These are phyloP conservation scores for Multifurca ochricompacta DNA, from an alignment of 768 basidiomycete genomes.

Conservation along the genomic window DNA sequence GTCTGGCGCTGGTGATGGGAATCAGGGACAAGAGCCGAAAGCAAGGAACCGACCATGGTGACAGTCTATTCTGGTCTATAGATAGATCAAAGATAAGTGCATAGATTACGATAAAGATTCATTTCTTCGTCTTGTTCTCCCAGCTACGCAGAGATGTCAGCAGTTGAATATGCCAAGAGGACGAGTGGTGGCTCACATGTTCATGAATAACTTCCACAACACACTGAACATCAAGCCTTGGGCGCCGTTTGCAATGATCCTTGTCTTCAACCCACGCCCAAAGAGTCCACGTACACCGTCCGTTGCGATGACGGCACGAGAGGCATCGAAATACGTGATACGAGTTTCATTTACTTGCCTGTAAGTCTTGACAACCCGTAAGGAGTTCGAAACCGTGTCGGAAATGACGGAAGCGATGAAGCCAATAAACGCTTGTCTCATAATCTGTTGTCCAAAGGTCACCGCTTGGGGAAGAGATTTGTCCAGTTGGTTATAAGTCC, in stretches of 20 bases:
- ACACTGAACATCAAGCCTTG: slow-evolving; percentile 90
- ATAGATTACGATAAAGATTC: background rate
- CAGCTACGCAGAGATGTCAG: slow-evolving; percentile 2
- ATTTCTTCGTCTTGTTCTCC: slow-evolving; percentile 3
- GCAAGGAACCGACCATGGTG: background rate
- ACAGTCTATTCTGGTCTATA: background rate
- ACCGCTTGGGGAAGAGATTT: slow-evolving; percentile 49
- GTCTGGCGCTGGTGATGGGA: background rate
- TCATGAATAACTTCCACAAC: slow-evolving; percentile 85
- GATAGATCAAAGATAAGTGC: background rate
- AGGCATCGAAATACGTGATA: slow-evolving; percentile 75
- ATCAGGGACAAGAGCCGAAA: background rate
- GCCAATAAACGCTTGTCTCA: slow-evolving; percentile 84
- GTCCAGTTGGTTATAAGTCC: slow-evolving; percentile 76
- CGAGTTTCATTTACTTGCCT: slow-evolving; percentile 80
- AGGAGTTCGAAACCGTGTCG: slow-evolving; percentile 80
- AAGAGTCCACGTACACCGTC: slow-evolving; percentile 81
- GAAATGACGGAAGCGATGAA: slow-evolving; percentile 81
- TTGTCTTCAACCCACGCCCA: slow-evolving; percentile 82
- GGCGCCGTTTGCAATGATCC: slow-evolving; percentile 83
- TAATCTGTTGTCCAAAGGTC: slow-evolving; percentile 48
- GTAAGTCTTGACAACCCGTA: slow-evolving; percentile 94
- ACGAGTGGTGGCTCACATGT: slow-evolving; percentile 51
- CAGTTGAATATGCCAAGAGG: background rate
- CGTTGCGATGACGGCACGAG: slow-evolving; percentile 59